Evolutionary conservation across 306 rosid genomes (phyloP).

Genomic region (Quercus agrifolia): DNA sequence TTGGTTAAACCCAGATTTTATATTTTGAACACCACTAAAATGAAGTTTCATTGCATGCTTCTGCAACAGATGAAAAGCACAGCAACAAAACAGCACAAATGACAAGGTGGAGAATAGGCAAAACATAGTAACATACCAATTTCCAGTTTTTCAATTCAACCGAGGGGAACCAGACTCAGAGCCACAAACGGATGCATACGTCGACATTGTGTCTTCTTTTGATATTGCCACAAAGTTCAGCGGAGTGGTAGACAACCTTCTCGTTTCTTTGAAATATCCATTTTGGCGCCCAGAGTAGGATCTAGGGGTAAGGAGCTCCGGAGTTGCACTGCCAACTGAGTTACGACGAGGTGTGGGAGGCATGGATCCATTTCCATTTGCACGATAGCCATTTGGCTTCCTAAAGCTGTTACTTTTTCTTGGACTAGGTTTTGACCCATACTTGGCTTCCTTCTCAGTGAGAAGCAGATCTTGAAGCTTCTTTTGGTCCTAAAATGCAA

Average conservation of each 20-base stretch:
- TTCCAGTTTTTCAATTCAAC: slow-evolving; percentile 28
- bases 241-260: slow-evolving; percentile 83
- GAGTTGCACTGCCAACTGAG: slow-evolving; percentile 66
- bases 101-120: not conserved
- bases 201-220: slow-evolving; percentile 89
- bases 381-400: slow-evolving; percentile 64
- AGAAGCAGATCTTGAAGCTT: slow-evolving; percentile 89
- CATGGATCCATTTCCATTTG: slow-evolving; percentile 84
- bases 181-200: slow-evolving; percentile 67
- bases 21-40: not conserved
- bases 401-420: slow-evolving; percentile 78
- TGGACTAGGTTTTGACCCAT: slow-evolving; percentile 95
- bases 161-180: slow-evolving; percentile 92
- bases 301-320: slow-evolving; percentile 79
- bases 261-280: slow-evolving; percentile 80
- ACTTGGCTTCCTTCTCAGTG: slow-evolving; percentile 87
- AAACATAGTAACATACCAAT: slow-evolving; percentile 25
- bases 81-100: not conserved
- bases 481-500: slow-evolving; percentile 75
- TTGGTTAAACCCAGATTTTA: not conserved
- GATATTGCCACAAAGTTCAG: slow-evolving; percentile 81
- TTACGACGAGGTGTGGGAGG: slow-evolving; percentile 89
- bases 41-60: not conserved
- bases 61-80: not conserved
- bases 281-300: slow-evolving; percentile 91